Percentiles rank a stretch among this genome's conserved stretches.
These are phyloP conservation scores for Diatrype stigma DNA, from an alignment of 2,329 filamentous ascomycete genomes.

Conservation along the genomic window DNA sequence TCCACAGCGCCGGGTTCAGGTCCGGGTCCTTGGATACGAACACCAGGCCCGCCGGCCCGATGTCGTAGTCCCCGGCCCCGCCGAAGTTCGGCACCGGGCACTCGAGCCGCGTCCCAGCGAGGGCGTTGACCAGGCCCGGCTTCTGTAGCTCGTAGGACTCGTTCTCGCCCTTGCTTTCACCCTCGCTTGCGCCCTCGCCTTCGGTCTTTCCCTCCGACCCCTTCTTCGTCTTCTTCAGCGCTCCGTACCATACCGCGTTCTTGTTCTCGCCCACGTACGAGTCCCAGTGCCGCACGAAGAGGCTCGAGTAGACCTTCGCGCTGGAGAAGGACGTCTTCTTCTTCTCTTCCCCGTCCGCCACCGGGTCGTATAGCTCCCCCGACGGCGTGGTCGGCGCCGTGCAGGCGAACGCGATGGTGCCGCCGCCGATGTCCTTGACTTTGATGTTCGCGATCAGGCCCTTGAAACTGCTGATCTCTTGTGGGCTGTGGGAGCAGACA, in stretches of 20 bases:
- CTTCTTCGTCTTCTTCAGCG: constrained; percentile 32
- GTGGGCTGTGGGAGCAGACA: constrained; percentile 34
- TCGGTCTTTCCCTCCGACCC: constrained; percentile 26
- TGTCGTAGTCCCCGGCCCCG: constrained; percentile 74
- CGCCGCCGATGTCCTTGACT: constrained; percentile 44
- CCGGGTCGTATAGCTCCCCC: constrained; percentile 65
- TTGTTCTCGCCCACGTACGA: constrained; percentile 65
- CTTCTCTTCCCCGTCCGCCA: too few relatives aligned
- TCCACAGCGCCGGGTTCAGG: constrained; percentile 68
- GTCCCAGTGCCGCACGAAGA: constrained; percentile 84
- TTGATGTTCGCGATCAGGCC: constrained; percentile 58
- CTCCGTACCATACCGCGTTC: constrained; percentile 52
- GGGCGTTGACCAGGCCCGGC: constrained; percentile 56
- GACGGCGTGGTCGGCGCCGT: constrained; percentile 63
- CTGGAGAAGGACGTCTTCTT: constrained; percentile 57
- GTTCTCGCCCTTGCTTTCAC: too few relatives aligned
- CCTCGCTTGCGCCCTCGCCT: too few relatives aligned
- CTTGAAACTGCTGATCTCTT: constrained; percentile 45
- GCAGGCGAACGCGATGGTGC: constrained; percentile 50
- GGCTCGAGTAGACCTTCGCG: constrained; percentile 66
- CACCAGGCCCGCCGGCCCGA: constrained; percentile 60
- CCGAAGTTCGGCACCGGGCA: constrained; percentile 76
- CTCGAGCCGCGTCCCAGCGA: constrained; percentile 56
- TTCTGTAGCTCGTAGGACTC: constrained; percentile 41
- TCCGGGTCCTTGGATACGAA: constrained; percentile 74